Conservation (phyloP, 441 rosid species). For the Corymbia calophylla region DNA sequence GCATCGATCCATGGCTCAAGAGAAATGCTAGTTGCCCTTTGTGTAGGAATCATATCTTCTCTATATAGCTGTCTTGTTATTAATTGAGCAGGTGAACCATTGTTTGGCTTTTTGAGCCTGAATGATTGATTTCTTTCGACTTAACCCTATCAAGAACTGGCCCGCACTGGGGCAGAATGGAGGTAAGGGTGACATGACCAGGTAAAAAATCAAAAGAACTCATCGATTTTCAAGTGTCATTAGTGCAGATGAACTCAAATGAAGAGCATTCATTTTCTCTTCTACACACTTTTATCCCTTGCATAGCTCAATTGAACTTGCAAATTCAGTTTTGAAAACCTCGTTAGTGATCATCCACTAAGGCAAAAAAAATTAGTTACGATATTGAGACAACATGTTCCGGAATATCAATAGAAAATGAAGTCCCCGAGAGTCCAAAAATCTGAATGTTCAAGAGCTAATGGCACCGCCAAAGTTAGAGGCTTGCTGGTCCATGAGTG, state of each 20-base stretch:
- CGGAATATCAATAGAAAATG: neutral
- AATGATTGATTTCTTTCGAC: neutral
- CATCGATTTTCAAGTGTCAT: neutral
- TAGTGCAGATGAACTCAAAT: neutral
- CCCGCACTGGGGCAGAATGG: too few relatives aligned
- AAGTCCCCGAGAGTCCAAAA: neutral
- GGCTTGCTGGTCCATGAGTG: neutral
- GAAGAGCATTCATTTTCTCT: neutral
- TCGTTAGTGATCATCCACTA: neutral
- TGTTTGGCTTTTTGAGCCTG: neutral
- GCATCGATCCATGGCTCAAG: neutral
- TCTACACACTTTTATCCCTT: neutral
- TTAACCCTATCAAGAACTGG: neutral
- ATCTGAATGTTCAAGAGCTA: neutral
- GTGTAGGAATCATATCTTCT: neutral
- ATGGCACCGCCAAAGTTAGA: neutral
- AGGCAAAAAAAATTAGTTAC: neutral
- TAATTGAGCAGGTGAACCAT: neutral
- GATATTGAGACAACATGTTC: neutral
- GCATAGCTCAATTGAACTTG: neutral
- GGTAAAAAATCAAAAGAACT: too few relatives aligned
- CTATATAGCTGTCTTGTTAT: neutral
- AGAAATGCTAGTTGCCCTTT: neutral
- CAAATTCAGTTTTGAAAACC: neutral
- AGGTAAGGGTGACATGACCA: too few relatives aligned